These are phyloP conservation scores for Orbilia javanica DNA, from an alignment of 2,329 filamentous ascomycete species.

Conservation along the genomic window DNA sequence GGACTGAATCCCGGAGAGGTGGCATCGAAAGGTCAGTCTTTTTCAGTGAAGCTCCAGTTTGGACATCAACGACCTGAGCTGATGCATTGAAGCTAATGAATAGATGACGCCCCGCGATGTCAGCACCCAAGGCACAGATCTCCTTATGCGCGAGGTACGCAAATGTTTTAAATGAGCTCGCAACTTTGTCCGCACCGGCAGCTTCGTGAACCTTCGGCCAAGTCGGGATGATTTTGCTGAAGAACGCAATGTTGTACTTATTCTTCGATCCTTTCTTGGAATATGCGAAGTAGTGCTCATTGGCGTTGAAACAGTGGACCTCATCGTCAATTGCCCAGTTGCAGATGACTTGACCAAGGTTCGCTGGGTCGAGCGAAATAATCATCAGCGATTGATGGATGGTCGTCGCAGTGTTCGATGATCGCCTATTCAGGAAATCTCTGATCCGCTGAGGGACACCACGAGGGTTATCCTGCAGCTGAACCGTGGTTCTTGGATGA, in stretches of 20 bases:
- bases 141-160: slow-evolving; percentile 38
- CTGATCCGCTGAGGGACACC: slow-evolving; percentile 36
- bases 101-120: slow-evolving; percentile 38
- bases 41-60: slow-evolving; percentile 42
- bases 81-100: slow-evolving; percentile 49
- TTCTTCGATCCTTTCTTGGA: slow-evolving; percentile 46
- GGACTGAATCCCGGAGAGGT: slow-evolving; percentile 34
- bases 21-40: slow-evolving; percentile 53
- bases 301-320: slow-evolving; percentile 48
- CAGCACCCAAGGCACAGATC: slow-evolving; percentile 42
- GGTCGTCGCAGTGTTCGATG: slow-evolving; percentile 14
- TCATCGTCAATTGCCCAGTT: slow-evolving; percentile 54
- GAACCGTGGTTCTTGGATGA: slow-evolving; percentile 37
- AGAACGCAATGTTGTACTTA: slow-evolving; percentile 51
- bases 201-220: slow-evolving; percentile 42
- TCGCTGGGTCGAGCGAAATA: slow-evolving; percentile 47
- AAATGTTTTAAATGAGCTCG: slow-evolving; percentile 28
- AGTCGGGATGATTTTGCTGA: slow-evolving; percentile 40
- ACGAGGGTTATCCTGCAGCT: slow-evolving; percentile 46
- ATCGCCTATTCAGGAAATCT: slow-evolving; percentile 41
- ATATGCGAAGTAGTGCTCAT: slow-evolving; percentile 51
- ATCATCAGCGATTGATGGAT: slow-evolving; percentile 41
- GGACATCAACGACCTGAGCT: slow-evolving; percentile 45
- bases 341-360: slow-evolving; percentile 48
- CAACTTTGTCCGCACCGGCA: slow-evolving; percentile 29